Percentiles rank a stretch among this genome's conserved stretches.
These are phyloP conservation scores for Vitis cinerea DNA, from an alignment of 164 flowering plant species.

Conservation along the genomic window DNA sequence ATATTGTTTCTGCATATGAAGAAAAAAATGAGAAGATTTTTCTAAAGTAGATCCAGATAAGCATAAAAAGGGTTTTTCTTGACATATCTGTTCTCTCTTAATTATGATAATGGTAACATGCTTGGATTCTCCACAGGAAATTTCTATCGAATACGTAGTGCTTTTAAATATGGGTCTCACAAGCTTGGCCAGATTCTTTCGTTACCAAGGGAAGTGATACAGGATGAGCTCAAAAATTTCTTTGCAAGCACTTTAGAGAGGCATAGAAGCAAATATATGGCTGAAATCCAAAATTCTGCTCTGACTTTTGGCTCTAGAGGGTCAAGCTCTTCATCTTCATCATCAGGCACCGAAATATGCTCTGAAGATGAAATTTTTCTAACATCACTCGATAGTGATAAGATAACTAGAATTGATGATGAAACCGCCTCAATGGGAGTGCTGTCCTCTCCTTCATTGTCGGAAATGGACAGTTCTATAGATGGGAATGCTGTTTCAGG, in stretches of 20 bases:
- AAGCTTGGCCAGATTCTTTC: conserved; percentile 62
- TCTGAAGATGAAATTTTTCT: conserved; percentile 19
- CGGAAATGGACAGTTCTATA: not conserved
- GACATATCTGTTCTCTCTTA: not conserved
- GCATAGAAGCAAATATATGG: conserved; percentile 32
- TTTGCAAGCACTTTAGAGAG: conserved; percentile 52
- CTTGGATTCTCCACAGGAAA: conserved; percentile 42
- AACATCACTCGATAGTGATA: not conserved
- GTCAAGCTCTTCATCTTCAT: conserved; percentile 12
- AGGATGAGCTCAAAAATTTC: conserved; percentile 46
- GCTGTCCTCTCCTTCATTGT: not conserved
- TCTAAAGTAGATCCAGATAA: too few species aligned
- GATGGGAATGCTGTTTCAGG: conserved; percentile 9
- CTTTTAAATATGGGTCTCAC: conserved; percentile 69
- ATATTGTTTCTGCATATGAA: too few species aligned
- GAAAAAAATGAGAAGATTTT: too few species aligned
- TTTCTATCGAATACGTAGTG: conserved; percentile 71
- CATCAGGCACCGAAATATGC: conserved; percentile 12
- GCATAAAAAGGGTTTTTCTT: not conserved
- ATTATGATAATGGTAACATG: not conserved
- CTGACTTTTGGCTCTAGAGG: conserved; percentile 20
- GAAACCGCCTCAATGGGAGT: not conserved
- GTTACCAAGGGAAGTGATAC: conserved; percentile 33
- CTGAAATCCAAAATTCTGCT: conserved; percentile 23
- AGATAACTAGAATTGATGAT: not conserved